A percentile compares a stretch with the other conserved stretches of the same genome.
Evolutionary conservation across 2,329 filamentous ascomycete genomes (phyloP).

Genomic region (Aspergillus hortae): DNA sequence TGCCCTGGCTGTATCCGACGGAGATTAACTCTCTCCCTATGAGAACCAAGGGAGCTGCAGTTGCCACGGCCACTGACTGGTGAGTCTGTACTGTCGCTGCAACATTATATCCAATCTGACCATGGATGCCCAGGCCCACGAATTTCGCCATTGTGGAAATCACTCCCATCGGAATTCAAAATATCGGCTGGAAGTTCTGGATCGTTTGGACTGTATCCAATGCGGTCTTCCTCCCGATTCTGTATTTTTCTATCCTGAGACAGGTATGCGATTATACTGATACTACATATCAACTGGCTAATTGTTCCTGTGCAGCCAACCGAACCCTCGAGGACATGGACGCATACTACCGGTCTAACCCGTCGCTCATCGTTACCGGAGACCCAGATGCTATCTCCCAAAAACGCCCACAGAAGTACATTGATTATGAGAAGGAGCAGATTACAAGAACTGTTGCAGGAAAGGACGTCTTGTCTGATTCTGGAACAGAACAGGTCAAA

Average conservation of each 20-base stretch:
- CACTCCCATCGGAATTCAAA: slow-evolving; percentile 44
- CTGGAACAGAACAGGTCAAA: not conserved
- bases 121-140: slow-evolving; percentile 13
- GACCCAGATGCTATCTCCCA: slow-evolving; percentile 48
- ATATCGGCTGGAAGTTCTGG: slow-evolving; percentile 41
- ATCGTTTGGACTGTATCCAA: slow-evolving; percentile 47
- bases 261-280: slow-evolving; percentile 10
- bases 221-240: slow-evolving; percentile 45
- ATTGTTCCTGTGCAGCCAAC: slow-evolving; percentile 13
- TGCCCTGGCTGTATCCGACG: slow-evolving; percentile 37
- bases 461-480: no score
- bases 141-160: slow-evolving; percentile 40
- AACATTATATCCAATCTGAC: slow-evolving; percentile 9
- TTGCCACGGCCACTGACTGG: slow-evolving; percentile 51
- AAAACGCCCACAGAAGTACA: slow-evolving; percentile 46
- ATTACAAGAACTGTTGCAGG: not conserved
- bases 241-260: slow-evolving; percentile 42
- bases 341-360: slow-evolving; percentile 35
- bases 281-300: not conserved
- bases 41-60: slow-evolving; percentile 46
- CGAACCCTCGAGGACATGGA: slow-evolving; percentile 35
- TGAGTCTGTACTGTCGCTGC: slow-evolving; percentile 24
- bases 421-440: slow-evolving; percentile 38
- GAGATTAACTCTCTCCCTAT: slow-evolving; percentile 49
- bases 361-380: slow-evolving; percentile 44